Percentiles rank a stretch among this genome's conserved stretches.
These are phyloP conservation scores for Amborella trichopoda DNA, from an alignment of 164 flowering plant species.

Conservation along the genomic window DNA sequence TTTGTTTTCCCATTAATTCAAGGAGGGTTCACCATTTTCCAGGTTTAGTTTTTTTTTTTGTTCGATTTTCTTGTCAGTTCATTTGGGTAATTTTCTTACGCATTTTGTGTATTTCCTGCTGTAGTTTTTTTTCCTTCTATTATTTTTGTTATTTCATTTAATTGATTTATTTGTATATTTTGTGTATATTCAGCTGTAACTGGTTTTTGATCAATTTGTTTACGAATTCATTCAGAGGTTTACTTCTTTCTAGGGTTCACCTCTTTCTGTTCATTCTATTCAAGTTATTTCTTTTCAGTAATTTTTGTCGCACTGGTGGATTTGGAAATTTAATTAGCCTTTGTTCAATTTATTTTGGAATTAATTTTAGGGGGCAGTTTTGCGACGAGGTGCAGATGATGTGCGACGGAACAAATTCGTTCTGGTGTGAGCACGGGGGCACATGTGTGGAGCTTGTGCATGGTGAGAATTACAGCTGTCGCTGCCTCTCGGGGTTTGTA, in stretches of 20 bases:
- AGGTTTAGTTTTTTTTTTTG: no score
- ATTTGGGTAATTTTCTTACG: no score
- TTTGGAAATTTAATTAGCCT: not conserved
- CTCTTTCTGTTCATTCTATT: not conserved
- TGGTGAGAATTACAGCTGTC: constrained; percentile 23
- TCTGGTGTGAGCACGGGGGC: constrained; percentile 28
- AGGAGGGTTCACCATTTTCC: no score
- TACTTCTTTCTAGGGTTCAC: not conserved
- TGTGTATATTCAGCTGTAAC: no score
- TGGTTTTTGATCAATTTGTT: no score
- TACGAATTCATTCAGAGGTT: not conserved
- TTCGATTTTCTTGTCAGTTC: no score
- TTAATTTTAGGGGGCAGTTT: constrained; percentile 15
- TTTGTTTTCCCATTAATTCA: no score
- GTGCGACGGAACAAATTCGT: constrained; percentile 28
- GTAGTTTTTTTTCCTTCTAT: no score
- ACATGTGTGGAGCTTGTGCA: constrained; percentile 24
- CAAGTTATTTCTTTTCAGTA: not conserved
- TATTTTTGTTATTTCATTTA: no score
- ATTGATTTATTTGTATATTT: no score
- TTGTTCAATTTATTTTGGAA: not conserved
- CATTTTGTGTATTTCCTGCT: no score
- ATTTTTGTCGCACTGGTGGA: not conserved
- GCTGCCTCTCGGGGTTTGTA: constrained; percentile 14
- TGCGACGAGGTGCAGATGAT: constrained; percentile 26